Percentiles rank a stretch among this genome's conserved stretches.
Evolutionary conservation across 352 stramenopile genomes (phyloP).

Genomic region (Globisporangium nagaii): DNA sequence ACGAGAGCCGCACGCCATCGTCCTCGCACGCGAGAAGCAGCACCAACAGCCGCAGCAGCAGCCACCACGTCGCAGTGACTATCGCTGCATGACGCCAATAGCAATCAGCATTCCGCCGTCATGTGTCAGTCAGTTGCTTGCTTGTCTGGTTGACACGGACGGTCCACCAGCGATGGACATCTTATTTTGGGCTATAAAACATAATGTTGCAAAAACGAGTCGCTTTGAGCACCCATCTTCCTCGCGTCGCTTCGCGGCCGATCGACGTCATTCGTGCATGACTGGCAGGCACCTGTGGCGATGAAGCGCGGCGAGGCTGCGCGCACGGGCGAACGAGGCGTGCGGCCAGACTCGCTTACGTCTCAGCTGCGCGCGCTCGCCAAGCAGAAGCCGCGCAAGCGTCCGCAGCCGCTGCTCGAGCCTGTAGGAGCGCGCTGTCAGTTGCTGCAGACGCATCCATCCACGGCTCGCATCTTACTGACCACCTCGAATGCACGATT

Average conservation of each 20-base stretch:
- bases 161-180: too few species aligned
- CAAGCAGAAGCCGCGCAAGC: constrained; percentile 27
- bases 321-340: constrained; percentile 19
- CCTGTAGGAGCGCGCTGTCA: constrained; percentile 6
- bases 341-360: constrained; percentile 40
- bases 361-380: constrained; percentile 28
- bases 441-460: not conserved
- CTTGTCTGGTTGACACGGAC: too few species aligned
- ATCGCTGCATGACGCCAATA: not conserved
- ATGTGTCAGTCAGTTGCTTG: too few species aligned
- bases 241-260: too few species aligned
- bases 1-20: not conserved
- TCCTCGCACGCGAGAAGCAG: not conserved
- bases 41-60: not conserved
- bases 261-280: too few species aligned
- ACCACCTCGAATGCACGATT: not conserved
- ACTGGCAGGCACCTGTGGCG: too few species aligned
- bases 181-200: too few species aligned
- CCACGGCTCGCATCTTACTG: too few species aligned
- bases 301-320: constrained; percentile 1
- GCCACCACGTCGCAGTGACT: not conserved
- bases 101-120: too few species aligned
- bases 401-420: constrained; percentile 11
- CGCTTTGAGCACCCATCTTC: too few species aligned
- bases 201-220: too few species aligned